phyloP scores from a whole-genome alignment of 257 asterid species.

The Euphrasia confusa region DNA sequence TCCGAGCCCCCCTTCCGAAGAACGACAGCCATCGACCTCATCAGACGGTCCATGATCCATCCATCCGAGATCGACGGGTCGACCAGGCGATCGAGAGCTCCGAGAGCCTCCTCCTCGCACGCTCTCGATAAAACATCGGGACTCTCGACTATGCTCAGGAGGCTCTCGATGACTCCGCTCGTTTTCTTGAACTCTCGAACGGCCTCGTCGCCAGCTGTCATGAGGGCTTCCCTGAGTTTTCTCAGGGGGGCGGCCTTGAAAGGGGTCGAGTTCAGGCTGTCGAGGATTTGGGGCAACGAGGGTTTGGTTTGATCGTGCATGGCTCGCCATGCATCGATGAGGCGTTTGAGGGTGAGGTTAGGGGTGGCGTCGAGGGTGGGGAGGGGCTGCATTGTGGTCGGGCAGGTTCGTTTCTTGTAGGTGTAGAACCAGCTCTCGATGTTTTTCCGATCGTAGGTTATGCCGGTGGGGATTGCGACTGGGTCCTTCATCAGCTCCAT shows the following conservation, averaged over 20 bases:
- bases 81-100: constrained; percentile 35
- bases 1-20: constrained; percentile 73
- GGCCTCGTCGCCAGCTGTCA: constrained; percentile 34
- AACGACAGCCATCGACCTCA: constrained; percentile 55
- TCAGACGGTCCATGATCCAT: constrained; percentile 28
- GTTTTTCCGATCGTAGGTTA: constrained; percentile 68
- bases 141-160: constrained; percentile 42
- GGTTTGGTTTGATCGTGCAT: not conserved
- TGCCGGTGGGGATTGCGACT: constrained; percentile 77
- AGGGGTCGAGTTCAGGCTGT: constrained; percentile 40
- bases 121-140: constrained; percentile 52
- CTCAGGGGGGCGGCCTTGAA: constrained; percentile 60
- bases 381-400: constrained; percentile 72
- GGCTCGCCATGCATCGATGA: constrained; percentile 52
- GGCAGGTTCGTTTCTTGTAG: constrained; percentile 69
- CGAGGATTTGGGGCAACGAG: not conserved
- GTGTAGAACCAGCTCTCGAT: constrained; percentile 69
- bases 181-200: constrained; percentile 45
- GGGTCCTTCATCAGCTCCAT: constrained; percentile 95
- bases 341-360: constrained; percentile 66
- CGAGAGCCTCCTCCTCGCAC: constrained; percentile 83
- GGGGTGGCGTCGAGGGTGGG: constrained; percentile 54
- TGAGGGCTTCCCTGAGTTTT: constrained; percentile 42
- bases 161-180: constrained; percentile 59
- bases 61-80: constrained; percentile 26